phyloP scores from a whole-genome alignment of 75 land plant genomes.

The Chamaecyparis obtusa region DNA sequence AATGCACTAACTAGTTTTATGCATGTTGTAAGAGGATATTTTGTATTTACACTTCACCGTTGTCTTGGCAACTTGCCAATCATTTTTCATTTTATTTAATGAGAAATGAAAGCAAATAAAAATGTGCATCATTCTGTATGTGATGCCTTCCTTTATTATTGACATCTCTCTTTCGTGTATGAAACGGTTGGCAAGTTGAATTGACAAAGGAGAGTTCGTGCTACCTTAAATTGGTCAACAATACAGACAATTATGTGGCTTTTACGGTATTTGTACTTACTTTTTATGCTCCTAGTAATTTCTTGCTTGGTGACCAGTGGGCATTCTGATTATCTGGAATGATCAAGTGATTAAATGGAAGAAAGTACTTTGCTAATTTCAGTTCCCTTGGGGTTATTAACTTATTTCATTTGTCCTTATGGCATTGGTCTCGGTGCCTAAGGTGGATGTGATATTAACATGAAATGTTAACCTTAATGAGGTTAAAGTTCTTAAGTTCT shows the following conservation, averaged over 20 bases:
- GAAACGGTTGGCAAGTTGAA: constrained; percentile 40
- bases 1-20: not conserved
- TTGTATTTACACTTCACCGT: not conserved
- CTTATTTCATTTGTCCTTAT: not conserved
- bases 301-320: not conserved
- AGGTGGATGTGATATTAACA: not conserved
- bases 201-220: constrained; percentile 69
- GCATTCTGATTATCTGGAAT: not conserved
- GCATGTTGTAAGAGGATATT: not conserved
- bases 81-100: not conserved
- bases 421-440: not conserved
- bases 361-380: too few species aligned
- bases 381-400: too few species aligned
- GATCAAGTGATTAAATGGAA: too few species aligned
- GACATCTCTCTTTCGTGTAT: not conserved
- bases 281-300: not conserved
- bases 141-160: not conserved
- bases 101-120: not conserved
- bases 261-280: constrained; percentile 40
- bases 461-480: not conserved
- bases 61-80: not conserved
- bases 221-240: constrained; percentile 41
- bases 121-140: not conserved
- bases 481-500: not conserved
- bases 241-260: constrained; percentile 47